A percentile compares a stretch with the other conserved stretches of the same genome.
Evolutionary conservation across 129 eudicot species (phyloP).

Genomic region (Lonicera japonica): DNA sequence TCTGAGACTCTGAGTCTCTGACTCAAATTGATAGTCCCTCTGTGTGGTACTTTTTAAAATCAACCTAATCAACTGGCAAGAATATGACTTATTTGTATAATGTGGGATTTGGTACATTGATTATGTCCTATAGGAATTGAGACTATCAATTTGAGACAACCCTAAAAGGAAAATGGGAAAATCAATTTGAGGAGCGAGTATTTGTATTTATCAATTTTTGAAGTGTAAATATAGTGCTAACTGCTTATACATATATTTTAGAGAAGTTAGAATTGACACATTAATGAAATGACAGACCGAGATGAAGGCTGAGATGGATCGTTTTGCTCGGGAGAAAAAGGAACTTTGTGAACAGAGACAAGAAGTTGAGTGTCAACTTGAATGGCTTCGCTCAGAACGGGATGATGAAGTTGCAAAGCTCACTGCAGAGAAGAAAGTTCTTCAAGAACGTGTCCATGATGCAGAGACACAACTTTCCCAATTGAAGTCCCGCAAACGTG

Average conservation of each 20-base stretch:
- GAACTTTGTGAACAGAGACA: slow-evolving; percentile 73
- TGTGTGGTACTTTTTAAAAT: background rate
- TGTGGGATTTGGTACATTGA: too few relatives aligned
- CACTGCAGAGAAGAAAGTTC: slow-evolving; percentile 57
- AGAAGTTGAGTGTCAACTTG: slow-evolving; percentile 86
- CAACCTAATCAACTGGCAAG: too few relatives aligned
- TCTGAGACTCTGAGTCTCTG: too few relatives aligned
- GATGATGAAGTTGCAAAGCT: slow-evolving; percentile 78
- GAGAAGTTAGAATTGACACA: slow-evolving; percentile 9
- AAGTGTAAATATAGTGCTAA: too few relatives aligned
- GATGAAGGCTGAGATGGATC: slow-evolving; percentile 83
- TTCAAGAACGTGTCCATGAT: slow-evolving; percentile 94
- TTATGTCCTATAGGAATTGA: too few relatives aligned
- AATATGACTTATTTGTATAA: too few relatives aligned
- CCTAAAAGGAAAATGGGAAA: too few relatives aligned
- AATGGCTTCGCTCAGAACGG: slow-evolving; percentile 89
- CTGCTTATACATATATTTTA: background rate
- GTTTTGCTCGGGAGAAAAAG: slow-evolving; percentile 81
- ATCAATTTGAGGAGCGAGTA: too few relatives aligned
- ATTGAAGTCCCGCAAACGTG: slow-evolving; percentile 87
- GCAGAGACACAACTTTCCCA: slow-evolving; percentile 95
- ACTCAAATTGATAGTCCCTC: too few relatives aligned
- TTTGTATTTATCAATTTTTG: too few relatives aligned
- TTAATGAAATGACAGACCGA: slow-evolving; percentile 52
- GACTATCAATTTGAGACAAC: too few relatives aligned